Evolutionary conservation across 345 rosid species (phyloP).

Genomic region (Diplotaxis tenuifolia): DNA sequence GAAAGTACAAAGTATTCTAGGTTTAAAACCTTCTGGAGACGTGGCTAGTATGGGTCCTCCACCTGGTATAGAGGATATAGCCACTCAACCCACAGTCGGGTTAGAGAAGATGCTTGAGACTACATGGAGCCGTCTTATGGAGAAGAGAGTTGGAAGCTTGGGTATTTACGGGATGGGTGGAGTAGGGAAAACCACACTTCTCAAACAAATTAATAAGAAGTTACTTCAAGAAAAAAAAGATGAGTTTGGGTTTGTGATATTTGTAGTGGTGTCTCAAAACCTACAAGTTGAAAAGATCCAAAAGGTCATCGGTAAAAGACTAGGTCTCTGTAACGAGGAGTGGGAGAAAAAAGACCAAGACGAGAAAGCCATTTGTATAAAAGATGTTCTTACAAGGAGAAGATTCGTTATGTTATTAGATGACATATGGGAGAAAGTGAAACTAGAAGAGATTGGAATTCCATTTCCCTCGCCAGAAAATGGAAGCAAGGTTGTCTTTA

Average conservation of each 20-base stretch:
- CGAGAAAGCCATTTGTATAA: not conserved
- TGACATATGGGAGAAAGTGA: not conserved
- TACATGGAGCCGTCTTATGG: not conserved
- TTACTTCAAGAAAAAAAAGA: not conserved
- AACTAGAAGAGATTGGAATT: not conserved
- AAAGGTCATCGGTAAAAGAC: not conserved
- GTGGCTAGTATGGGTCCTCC: not conserved
- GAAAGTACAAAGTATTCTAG: not conserved
- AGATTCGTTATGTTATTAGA: not conserved
- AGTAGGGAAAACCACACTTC: not conserved
- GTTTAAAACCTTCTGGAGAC: not conserved
- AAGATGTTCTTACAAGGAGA: not conserved
- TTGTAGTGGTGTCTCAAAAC: not conserved
- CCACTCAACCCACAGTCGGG: not conserved
- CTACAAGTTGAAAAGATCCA: not conserved
- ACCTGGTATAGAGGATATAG: not conserved
- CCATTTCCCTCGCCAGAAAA: not conserved
- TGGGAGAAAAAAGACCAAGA: not conserved
- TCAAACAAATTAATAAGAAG: not conserved
- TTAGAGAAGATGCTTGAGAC: not conserved
- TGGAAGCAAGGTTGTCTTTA: not conserved
- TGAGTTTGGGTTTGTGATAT: not conserved
- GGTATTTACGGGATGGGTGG: not conserved
- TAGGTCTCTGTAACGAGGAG: not conserved
- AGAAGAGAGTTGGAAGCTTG: not conserved